phyloP scores from a whole-genome alignment of 345 rosid species.

The Populus simonii region DNA sequence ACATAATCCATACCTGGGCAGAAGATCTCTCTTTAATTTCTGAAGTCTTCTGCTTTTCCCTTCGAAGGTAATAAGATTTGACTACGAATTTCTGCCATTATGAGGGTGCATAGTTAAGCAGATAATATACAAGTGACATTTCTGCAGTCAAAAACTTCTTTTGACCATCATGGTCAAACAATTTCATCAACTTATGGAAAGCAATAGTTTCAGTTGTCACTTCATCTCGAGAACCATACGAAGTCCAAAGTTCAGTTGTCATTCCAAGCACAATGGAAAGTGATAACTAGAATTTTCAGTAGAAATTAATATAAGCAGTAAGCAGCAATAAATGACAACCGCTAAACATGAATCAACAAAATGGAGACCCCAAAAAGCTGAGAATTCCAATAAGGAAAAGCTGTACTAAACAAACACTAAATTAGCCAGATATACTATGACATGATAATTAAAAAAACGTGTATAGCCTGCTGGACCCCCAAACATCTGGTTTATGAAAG shows the following conservation, averaged over 20 bases:
- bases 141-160: neutral
- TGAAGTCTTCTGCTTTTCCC: slow-evolving; percentile 67
- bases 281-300: neutral
- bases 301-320: neutral
- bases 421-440: neutral
- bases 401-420: neutral
- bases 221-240: neutral
- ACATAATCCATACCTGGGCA: slow-evolving; percentile 54
- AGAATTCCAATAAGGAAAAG: neutral
- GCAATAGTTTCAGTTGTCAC: neutral
- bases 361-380: neutral
- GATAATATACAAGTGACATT: neutral
- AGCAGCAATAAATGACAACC: neutral
- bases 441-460: too few species aligned
- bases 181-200: neutral
- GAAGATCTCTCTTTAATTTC: slow-evolving; percentile 67
- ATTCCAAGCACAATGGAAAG: neutral
- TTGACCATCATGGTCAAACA: neutral
- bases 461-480: too few species aligned
- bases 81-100: slow-evolving; percentile 62
- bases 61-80: slow-evolving; percentile 67
- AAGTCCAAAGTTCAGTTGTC: neutral
- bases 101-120: neutral
- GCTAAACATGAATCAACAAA: neutral
- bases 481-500: too few species aligned